Evolutionary conservation across 2,329 filamentous ascomycete genomes (phyloP), one percentile per base, ranked within the genome.

Genomic region (Plenodomus tracheiphilus): DNA sequence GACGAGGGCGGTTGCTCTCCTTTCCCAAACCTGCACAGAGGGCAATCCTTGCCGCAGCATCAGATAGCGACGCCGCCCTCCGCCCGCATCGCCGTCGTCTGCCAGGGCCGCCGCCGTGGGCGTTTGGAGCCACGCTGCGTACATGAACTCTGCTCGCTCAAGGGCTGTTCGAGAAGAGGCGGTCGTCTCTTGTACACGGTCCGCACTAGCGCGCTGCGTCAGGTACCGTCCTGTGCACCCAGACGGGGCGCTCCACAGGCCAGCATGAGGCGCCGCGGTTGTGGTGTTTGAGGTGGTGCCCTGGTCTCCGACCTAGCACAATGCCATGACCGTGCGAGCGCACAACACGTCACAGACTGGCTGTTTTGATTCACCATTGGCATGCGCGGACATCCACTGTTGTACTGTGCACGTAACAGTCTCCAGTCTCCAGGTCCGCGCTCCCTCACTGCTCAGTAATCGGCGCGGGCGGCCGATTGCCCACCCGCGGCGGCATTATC

Each of bases 91-190:
- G 44, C 46, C 48, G 45, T 38, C 51, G 49, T 49, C 37, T 52
- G 46, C 35, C 20, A 8, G 35, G 20, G 35, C 39, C 36, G 9
- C 28, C 28, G 28, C 25, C 36, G 28, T 47, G 52, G 43, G 43
- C 56, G 58, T 61, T 61, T 58, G 56, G 60, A 54, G 39, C 51
- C 39, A 32, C 42, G 35, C 44, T 51, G 61, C 58, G 64, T 64
- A 51, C 66, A 70, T 68, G 47, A 65, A 66, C 40, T 46, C 49
- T 42, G 49, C 42, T 61, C 47, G 58, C 28, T 32, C 28, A 32
- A 32, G 28, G 28, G 28, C 28, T 15, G 58, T 61, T 63, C 60
- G 61, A 65, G 56, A 59, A 64, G 53, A 43, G 57, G 46, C 49
- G 44, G 35, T 43, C 46, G 13, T 8, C 35, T 18, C 28, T 37